phyloP scores from a whole-genome alignment of 2,329 filamentous ascomycete species.

The Ophiostoma ips region DNA sequence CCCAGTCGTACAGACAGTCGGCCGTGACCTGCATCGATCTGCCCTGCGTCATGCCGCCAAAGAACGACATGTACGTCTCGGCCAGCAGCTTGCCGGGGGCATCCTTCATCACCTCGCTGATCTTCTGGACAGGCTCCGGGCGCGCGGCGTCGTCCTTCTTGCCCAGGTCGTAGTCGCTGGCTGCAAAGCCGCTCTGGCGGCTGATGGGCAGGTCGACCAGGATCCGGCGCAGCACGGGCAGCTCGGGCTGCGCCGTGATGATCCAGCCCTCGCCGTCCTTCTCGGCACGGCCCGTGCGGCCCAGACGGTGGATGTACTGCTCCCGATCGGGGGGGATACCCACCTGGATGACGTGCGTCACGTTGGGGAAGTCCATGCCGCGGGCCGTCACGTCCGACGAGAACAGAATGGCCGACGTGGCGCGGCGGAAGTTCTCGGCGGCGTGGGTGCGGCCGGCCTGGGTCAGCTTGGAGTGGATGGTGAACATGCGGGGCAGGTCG shows the following conservation, averaged over 20 bases:
- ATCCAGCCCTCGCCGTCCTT: conserved; percentile 61
- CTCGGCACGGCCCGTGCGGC: conserved; percentile 59
- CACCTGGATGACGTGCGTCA: conserved; percentile 49
- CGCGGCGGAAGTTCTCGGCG: conserved; percentile 56
- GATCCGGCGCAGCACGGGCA: conserved; percentile 30
- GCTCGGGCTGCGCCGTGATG: conserved; percentile 43
- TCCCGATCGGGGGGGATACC: conserved; percentile 39
- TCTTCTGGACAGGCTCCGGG: conserved; percentile 30
- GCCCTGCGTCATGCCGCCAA: conserved; percentile 29
- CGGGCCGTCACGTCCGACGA: conserved; percentile 70
- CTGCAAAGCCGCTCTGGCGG: conserved; percentile 35
- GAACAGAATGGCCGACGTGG: conserved; percentile 51
- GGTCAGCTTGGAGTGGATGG: conserved; percentile 67
- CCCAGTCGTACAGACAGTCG: conserved; percentile 40
- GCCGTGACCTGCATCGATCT: conserved; percentile 28
- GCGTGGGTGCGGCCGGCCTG: conserved; percentile 56
- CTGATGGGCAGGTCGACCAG: conserved; percentile 48
- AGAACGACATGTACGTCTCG: conserved; percentile 40
- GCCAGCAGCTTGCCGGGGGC: conserved; percentile 28
- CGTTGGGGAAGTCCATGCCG: conserved; percentile 54
- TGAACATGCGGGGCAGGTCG: conserved; percentile 27
- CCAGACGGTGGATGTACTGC: conserved; percentile 48
- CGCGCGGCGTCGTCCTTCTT: conserved; percentile 27
- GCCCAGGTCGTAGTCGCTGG: conserved; percentile 36
- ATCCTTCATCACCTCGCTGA: conserved; percentile 28